Evolutionary conservation across 805 yeast species (phyloP), one percentile per base, ranked within the genome.

Genomic region (Torulaspora indica): DNA sequence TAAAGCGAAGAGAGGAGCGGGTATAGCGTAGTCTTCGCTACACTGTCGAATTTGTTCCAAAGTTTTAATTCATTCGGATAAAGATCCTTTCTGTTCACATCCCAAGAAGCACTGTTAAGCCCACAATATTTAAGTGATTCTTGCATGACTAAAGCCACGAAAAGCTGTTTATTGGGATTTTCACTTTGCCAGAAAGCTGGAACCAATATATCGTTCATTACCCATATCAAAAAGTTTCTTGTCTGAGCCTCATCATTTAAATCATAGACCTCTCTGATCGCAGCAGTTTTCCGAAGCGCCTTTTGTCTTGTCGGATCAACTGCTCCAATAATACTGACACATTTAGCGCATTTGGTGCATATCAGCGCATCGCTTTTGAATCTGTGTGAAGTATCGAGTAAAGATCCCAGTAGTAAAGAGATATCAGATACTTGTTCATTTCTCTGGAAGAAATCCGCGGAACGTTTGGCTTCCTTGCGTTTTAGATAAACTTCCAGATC

Each of bases 111-210:
- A 1, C 67, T 55, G 40, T 68, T 68, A 17, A 81, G 63, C 2
- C 76, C 80, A 58, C 88, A 72, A 12, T 79, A 74, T 51, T 79
- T 79, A 40, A 93, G 66, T 38, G 82, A 81, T 50, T 88, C 93
- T 61, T 93, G 99, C 77, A 93, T 86, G 0, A 91, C 84, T 62
- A 78, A 84, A 0, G 96, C 96, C 28, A 89, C 73, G 57, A 83
- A 85, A 46, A 85, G 72, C 61, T 93, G 98, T 38, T 79, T 78
- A 17, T 78, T 76, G 0, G 98, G 96, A 57, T 89, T 89, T 27
- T 83, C 85, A 1, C 96, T 83, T 0, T 96, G 89, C 79, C 95
- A 82, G 63, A 89, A 90, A 1, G 88, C 79, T 27, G 86, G 88
- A 7, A 90, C 83, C n/a, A 93, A 71, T 46, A 78, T 72, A 43